A percentile compares a stretch with the other conserved stretches of the same genome.
Conservation (phyloP, 192 early-diverging fungal species). For the Podochytrium sp. region DNA sequence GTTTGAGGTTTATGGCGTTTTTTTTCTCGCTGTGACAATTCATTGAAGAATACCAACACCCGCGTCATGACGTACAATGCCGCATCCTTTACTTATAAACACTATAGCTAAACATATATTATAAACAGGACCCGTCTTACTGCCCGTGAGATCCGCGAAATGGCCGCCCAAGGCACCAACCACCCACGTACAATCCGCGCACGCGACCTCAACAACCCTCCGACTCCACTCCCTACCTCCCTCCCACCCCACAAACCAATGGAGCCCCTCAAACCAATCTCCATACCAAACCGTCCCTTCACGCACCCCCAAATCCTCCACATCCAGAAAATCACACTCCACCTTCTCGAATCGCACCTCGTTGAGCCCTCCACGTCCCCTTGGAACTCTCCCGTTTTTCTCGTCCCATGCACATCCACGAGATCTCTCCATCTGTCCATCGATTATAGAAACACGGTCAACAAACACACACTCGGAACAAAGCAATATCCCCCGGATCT, state of each 20-base stretch:
- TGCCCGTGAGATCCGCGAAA: not conserved
- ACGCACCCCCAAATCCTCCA: not conserved
- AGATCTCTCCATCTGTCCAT: not conserved
- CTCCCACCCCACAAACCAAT: too few relatives aligned
- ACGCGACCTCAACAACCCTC: too few relatives aligned
- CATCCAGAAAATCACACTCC: not conserved
- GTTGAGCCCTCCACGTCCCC: not conserved
- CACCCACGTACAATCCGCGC: not conserved
- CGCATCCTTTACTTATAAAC: not conserved
- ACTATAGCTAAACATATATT: too few relatives aligned
- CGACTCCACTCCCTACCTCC: too few relatives aligned
- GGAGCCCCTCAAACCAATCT: not conserved
- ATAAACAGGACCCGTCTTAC: not conserved
- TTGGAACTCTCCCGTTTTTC: not conserved
- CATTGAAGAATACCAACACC: not conserved
- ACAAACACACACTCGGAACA: not conserved
- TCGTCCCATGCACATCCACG: not conserved
- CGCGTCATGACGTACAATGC: not conserved
- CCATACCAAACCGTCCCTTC: not conserved
- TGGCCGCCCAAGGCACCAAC: not conserved
- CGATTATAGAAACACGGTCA: conserved; percentile 6
- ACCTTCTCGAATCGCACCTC: not conserved
- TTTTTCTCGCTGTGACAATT: conserved; percentile 4
- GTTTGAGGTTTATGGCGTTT: not conserved
- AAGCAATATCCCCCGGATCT: not conserved